Evolutionary conservation across 441 rosid species (phyloP), one percentile per base, ranked within the genome.

Genomic region (Biscutella laevigata): DNA sequence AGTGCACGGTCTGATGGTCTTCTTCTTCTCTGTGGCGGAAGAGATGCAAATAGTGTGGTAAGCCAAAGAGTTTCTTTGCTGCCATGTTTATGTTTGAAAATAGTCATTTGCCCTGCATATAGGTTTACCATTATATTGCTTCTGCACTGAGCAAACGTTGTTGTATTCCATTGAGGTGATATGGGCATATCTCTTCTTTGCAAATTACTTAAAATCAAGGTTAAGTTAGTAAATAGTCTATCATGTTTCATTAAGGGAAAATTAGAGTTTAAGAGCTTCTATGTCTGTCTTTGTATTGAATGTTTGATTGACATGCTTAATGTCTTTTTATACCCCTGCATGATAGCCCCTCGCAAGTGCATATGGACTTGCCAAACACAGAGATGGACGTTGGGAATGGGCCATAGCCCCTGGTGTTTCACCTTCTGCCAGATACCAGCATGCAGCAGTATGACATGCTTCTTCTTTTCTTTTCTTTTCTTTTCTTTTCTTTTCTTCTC

Each of bases 321-420:
- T 11, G 21, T 58, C 10, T 59, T 28, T 52, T 21, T 34, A 29
- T n/a, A 45, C 42, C 43, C 26, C 34, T 68, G 29, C 5, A 39
- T 66, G 74, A 57, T 78, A 92, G 96, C 97, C 98, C 42, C 68
- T 88, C 53, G 82, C 98, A 14, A 86, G n/a, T n/a, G n/a, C n/a
- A n/a, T n/a, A n/a, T n/a, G n/a, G n/a, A n/a, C n/a, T n/a, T n/a
- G n/a, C n/a, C n/a, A n/a, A n/a, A n/a, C n/a, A n/a, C n/a, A n/a
- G n/a, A n/a, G n/a, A n/a, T n/a, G n/a, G n/a, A n/a, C n/a, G n/a
- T n/a, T n/a, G n/a, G n/a, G n/a, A n/a, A n/a, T n/a, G n/a, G n/a
- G n/a, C n/a, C n/a, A n/a, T 92, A 68, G 98, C 96, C 71, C 98
- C 98, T 52, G 96, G 96, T 54, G 95, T 92, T 32, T 88, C 98